These are phyloP conservation scores for Coemansia sp. DNA, from an alignment of 192 early-diverging fungal species.

Conservation along the genomic window DNA sequence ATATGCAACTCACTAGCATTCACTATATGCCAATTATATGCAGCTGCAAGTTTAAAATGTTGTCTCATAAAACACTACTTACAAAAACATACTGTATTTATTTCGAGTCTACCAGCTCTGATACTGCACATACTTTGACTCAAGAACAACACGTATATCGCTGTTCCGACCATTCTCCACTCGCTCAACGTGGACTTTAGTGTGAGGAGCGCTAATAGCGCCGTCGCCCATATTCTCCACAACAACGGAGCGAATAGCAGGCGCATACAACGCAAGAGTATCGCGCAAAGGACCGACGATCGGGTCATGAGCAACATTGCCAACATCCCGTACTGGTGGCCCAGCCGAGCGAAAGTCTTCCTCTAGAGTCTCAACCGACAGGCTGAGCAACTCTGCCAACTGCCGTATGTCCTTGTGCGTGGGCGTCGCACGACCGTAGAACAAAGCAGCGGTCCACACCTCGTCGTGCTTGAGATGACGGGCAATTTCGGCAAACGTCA, in stretches of 20 bases:
- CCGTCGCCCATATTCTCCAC: constrained; percentile 49
- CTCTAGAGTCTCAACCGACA: constrained; percentile 46
- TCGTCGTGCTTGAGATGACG: constrained; percentile 58
- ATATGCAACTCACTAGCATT: too few relatives aligned
- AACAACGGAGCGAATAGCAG: constrained; percentile 39
- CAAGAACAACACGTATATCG: constrained; percentile 31
- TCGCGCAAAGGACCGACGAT: constrained; percentile 39
- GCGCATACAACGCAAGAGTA: constrained; percentile 44
- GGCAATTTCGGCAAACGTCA: constrained; percentile 61
- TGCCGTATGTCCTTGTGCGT: constrained; percentile 40
- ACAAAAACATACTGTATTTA: neutral
- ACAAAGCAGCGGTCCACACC: constrained; percentile 66
- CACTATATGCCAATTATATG: too few relatives aligned
- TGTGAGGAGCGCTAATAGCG: constrained; percentile 26
- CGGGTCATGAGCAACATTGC: constrained; percentile 10
- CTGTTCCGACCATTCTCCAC: constrained; percentile 22
- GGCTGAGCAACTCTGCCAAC: constrained; percentile 41
- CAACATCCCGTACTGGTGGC: constrained; percentile 27
- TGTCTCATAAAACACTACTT: neutral
- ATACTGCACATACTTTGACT: constrained; percentile 32
- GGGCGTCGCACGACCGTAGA: constrained; percentile 65
- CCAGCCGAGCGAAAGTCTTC: constrained; percentile 48
- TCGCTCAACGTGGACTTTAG: constrained; percentile 40
- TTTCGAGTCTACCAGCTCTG: constrained; percentile 36
- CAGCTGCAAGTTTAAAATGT: too few relatives aligned